Percentiles rank a stretch among this genome's conserved stretches.
Conservation (phyloP, 345 rosid genomes). For the Turritis glabra region DNA sequence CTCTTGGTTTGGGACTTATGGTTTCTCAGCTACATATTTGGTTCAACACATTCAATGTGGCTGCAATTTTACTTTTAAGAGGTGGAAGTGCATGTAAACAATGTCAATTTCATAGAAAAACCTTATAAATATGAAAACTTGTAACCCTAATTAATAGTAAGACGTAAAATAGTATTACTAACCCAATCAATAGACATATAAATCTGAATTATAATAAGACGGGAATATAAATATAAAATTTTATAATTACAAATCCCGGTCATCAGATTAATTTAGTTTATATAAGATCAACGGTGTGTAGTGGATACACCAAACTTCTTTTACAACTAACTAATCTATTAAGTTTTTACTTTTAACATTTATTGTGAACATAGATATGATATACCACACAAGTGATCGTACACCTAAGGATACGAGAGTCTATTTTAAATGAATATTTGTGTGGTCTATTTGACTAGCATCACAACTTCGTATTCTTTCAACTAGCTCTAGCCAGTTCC, state of each 20-base stretch:
- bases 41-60: background rate
- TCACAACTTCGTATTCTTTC: background rate
- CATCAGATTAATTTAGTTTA: background rate
- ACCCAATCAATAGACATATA: background rate
- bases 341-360: background rate
- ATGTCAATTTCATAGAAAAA: too few relatives aligned
- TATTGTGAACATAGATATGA: background rate
- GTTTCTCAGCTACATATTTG: background rate
- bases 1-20: background rate
- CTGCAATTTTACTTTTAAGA: background rate
- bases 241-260: too few relatives aligned
- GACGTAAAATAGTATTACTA: background rate
- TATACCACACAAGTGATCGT: background rate
- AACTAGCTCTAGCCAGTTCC: too few relatives aligned
- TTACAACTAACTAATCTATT: background rate
- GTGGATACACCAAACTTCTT: background rate
- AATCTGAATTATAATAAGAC: too few relatives aligned
- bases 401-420: background rate
- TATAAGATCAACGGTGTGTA: too few relatives aligned
- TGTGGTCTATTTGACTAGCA: background rate
- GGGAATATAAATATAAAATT: too few relatives aligned
- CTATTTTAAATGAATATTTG: background rate
- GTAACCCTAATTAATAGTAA: background rate
- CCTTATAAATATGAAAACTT: background rate
- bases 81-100: background rate